These are phyloP conservation scores for Logfia minima DNA, from an alignment of 129 eudicot genomes.

Conservation along the genomic window DNA sequence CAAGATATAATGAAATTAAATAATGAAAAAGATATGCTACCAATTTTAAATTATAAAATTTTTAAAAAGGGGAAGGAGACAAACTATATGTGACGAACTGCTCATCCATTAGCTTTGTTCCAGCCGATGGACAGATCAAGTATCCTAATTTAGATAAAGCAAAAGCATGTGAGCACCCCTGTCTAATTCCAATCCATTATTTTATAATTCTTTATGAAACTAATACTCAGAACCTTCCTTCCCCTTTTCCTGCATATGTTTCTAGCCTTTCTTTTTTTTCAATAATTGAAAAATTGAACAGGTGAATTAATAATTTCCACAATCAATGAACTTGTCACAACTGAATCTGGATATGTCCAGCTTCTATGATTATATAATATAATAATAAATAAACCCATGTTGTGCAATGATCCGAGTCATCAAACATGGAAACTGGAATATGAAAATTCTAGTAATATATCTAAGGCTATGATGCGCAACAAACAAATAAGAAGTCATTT, in stretches of 20 bases:
- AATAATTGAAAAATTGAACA: not conserved
- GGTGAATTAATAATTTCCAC: not conserved
- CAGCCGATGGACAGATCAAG: slow-evolving; percentile 41
- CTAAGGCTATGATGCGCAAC: not conserved
- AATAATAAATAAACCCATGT: slow-evolving; percentile 18
- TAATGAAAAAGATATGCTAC: not conserved
- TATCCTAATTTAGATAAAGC: slow-evolving; percentile 29
- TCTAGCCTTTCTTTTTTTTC: not conserved
- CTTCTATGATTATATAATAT: slow-evolving; percentile 16
- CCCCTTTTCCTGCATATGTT: slow-evolving; percentile 10
- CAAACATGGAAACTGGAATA: slow-evolving; percentile 1
- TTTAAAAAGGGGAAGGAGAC: slow-evolving; percentile 21
- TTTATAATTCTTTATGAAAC: not conserved
- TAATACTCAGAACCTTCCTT: slow-evolving; percentile 16
- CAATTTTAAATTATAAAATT: not conserved
- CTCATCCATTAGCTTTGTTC: slow-evolving; percentile 30
- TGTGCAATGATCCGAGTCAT: not conserved
- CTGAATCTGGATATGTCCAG: not conserved
- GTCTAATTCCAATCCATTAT: slow-evolving; percentile 1
- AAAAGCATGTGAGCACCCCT: slow-evolving; percentile 36
- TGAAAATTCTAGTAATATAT: not conserved
- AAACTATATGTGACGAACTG: slow-evolving; percentile 22
- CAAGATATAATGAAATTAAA: slow-evolving; percentile 18
- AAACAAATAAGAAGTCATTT: not conserved
- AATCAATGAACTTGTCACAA: slow-evolving; percentile 13